Base-by-base conservation (phyloP, 176 grass and related monocot species). In the Metroxylon sagu region DNA sequence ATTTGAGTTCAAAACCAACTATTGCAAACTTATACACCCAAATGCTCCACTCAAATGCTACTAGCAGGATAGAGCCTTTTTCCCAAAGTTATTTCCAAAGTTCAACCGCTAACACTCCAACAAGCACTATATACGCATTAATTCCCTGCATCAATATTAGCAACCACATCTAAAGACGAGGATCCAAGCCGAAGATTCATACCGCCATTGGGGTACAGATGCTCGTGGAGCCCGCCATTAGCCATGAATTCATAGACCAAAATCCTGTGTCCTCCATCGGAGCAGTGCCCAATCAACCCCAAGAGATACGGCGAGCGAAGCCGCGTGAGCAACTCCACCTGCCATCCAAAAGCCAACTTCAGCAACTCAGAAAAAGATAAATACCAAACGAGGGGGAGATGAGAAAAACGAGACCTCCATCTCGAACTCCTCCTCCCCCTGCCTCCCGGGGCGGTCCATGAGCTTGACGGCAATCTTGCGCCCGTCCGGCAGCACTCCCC, bases 171-270 rank as follows among this genome's bases (percentile, higher is more conserved):
- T 23, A 23, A 23, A 23, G 21, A 23, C 21, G 21, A 23, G 21
- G 21, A 23, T 23, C 21, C 21, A 23, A 23, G 21, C 21, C 1
- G 21, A 23, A 23, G 21, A 23, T 23, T 1, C 49, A 60, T 74
- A 91, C 93, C 93, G 81, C 75, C 71, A 61, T 50, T 90, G n/a
- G 93, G 93, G 56, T 97, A 97, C 39, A 91, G 93, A 88, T 97
- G 93, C 59, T 97, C 93, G 68, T 97, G 93, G 56, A 97, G 77
- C 65, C 93, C 76, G 5, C 93, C 87, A 88, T 97, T 91, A 29
- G 93, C 84, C 92, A 97, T 97, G 81, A 97, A 97, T 67, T 97
- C 93, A 18, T 97, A 97, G 25, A 97, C 87, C 31, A 97, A 71
- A 58, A 97, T 71, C n/a, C 93, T 72, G 50, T 97, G 86, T 26